Evolutionary conservation across 768 basidiomycete genomes (phyloP).

Genomic region (Podaxis sp.): DNA sequence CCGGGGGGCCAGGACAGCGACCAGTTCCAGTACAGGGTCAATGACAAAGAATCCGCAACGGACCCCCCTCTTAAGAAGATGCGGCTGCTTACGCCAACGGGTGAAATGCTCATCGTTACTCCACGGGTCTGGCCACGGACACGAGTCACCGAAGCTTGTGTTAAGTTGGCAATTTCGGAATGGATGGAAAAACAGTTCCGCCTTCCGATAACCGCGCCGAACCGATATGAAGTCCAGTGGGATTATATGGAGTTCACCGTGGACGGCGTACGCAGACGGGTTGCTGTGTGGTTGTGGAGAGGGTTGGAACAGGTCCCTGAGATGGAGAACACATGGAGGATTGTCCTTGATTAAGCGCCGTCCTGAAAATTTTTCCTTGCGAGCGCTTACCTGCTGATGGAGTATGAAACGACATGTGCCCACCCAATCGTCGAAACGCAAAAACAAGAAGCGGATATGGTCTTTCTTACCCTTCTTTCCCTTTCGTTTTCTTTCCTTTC

Average conservation of each 20-base stretch:
- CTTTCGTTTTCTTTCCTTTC: neutral
- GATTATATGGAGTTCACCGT: neutral
- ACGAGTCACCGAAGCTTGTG: neutral
- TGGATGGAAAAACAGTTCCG: slow-evolving; percentile 5
- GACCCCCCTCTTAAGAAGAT: neutral
- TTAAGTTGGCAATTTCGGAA: slow-evolving; percentile 3
- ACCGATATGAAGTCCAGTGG: neutral
- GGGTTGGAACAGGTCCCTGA: slow-evolving; percentile 1
- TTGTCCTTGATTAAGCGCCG: neutral
- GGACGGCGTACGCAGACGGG: neutral
- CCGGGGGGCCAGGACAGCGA: neutral
- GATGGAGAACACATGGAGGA: neutral
- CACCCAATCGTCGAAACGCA: too few species aligned
- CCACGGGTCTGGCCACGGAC: neutral
- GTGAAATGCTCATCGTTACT: neutral
- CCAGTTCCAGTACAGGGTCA: neutral
- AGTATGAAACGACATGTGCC: too few species aligned
- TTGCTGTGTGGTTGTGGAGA: slow-evolving; percentile 9
- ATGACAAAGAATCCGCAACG: neutral
- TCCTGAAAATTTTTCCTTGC: too few species aligned
- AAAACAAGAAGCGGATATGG: neutral
- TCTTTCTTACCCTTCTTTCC: neutral
- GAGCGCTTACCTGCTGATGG: too few species aligned
- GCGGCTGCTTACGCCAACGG: neutral
- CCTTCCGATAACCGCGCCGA: neutral